These are phyloP conservation scores for Dactylellina leptospora DNA, from an alignment of 2,329 filamentous ascomycete genomes.

Conservation along the genomic window DNA sequence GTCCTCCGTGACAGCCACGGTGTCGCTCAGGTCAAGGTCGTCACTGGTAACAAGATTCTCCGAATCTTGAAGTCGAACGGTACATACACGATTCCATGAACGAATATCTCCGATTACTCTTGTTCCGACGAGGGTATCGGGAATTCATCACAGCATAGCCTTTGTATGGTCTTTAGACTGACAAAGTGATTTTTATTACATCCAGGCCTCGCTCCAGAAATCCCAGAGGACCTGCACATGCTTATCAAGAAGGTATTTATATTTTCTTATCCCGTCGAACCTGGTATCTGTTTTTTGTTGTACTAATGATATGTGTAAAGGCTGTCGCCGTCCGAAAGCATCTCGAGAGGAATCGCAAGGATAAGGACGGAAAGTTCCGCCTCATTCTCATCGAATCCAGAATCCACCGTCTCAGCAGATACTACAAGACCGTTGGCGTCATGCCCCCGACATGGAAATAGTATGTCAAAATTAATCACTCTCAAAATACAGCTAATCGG, in stretches of 20 bases:
- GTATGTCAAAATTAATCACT: constrained; percentile 11
- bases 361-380: constrained; percentile 99
- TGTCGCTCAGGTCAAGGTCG: constrained; percentile 95
- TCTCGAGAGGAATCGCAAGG: constrained; percentile 99
- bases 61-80: constrained; percentile 97
- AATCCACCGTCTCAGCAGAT: constrained; percentile 98
- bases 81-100: constrained; percentile 69
- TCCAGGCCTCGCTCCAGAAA: constrained; percentile 96
- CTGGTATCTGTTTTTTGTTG: too few species aligned
- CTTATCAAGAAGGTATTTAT: constrained; percentile 99
- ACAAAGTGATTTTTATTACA: constrained; percentile 79
- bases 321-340: constrained; percentile 99
- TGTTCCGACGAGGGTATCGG: too few species aligned
- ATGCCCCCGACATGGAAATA: constrained; percentile 62
- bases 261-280: too few species aligned
- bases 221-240: constrained; percentile 99
- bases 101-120: constrained; percentile 2
- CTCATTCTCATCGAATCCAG: constrained; percentile 99
- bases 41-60: constrained; percentile 99
- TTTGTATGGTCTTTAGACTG: constrained; percentile 88
- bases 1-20: constrained; percentile 98
- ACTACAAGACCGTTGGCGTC: constrained; percentile 96
- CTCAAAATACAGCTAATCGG: neutral
- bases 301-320: constrained; percentile 63
- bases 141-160: constrained; percentile 66